Evolutionary conservation across 805 yeast genomes (phyloP).

Genomic region (Starmerella apis): DNA sequence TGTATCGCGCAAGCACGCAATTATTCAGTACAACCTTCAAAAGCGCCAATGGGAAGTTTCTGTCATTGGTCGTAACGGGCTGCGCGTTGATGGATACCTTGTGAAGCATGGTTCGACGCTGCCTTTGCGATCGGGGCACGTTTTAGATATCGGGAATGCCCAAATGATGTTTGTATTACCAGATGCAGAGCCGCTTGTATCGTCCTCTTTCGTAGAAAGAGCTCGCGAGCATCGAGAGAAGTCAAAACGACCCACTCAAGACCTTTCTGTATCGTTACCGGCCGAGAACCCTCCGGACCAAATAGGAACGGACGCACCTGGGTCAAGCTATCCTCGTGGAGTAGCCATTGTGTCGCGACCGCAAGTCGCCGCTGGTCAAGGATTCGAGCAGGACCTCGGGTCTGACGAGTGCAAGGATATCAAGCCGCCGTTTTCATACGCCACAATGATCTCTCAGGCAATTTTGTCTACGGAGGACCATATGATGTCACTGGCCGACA

Average conservation of each 20-base stretch:
- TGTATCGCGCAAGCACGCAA: slow-evolving; percentile 86
- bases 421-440: slow-evolving; percentile 94
- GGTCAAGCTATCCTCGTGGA: slow-evolving; percentile 34
- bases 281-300: neutral
- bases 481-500: slow-evolving; percentile 78
- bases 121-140: slow-evolving; percentile 70
- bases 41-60: slow-evolving; percentile 76
- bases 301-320: neutral
- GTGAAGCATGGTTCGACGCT: slow-evolving; percentile 35
- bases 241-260: neutral
- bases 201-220: slow-evolving; percentile 26
- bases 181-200: slow-evolving; percentile 65
- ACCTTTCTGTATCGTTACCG: neutral
- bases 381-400: slow-evolving; percentile 43
- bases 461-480: slow-evolving; percentile 81
- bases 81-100: slow-evolving; percentile 68
- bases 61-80: slow-evolving; percentile 84
- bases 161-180: slow-evolving; percentile 99
- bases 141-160: slow-evolving; percentile 89
- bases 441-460: slow-evolving; percentile 97
- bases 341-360: slow-evolving; percentile 37
- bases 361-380: slow-evolving; percentile 31
- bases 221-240: slow-evolving; percentile 2
- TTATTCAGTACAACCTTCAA: slow-evolving; percentile 63
- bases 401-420: slow-evolving; percentile 83